These are phyloP conservation scores for Solanum microdontum DNA, from an alignment of 257 asterid species.

Conservation along the genomic window DNA sequence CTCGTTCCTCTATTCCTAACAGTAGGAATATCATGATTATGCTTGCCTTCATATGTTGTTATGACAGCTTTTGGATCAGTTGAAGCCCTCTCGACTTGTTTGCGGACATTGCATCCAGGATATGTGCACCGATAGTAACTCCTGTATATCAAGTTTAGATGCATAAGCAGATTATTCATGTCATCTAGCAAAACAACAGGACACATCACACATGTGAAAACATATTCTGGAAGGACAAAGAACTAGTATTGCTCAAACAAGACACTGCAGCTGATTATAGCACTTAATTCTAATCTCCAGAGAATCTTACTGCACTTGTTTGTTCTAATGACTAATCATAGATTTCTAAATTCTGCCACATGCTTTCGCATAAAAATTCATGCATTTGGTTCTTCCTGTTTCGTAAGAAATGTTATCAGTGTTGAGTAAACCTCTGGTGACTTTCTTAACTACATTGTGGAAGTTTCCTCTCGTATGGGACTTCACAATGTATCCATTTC, in stretches of 20 bases:
- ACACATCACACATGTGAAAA: not conserved
- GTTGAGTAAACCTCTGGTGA: not conserved
- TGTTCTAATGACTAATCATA: not conserved
- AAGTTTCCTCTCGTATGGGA: not conserved
- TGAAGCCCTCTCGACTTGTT: constrained; percentile 90
- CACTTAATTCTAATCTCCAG: not conserved
- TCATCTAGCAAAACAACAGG: not conserved
- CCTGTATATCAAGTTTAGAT: constrained; percentile 26
- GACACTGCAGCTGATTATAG: not conserved
- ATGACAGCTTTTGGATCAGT: constrained; percentile 72
- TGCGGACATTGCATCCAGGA: constrained; percentile 85
- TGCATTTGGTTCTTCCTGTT: not conserved
- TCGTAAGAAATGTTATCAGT: not conserved
- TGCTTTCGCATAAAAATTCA: not conserved
- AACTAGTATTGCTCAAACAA: not conserved
- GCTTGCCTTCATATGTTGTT: constrained; percentile 89
- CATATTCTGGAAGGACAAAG: not conserved
- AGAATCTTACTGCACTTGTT: not conserved
- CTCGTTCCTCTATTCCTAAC: constrained; percentile 14
- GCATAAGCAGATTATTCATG: not conserved
- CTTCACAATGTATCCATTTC: not conserved
- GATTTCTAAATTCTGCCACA: not conserved
- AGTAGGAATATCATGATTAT: constrained; percentile 61
- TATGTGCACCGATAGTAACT: constrained; percentile 85
- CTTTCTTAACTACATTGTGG: not conserved